These are phyloP conservation scores for Gossypium schwendimanii DNA, from an alignment of 441 rosid species.

Conservation along the genomic window DNA sequence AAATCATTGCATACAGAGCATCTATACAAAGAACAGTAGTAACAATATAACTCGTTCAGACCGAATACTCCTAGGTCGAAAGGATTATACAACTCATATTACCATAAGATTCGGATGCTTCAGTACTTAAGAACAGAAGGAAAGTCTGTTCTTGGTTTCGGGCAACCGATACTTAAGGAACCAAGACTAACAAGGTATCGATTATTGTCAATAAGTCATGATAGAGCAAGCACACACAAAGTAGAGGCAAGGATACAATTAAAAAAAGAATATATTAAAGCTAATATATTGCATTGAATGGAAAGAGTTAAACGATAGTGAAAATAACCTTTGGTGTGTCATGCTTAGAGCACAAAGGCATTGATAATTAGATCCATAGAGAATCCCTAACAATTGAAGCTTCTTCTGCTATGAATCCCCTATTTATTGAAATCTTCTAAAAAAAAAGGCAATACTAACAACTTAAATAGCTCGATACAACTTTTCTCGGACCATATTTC, in stretches of 20 bases:
- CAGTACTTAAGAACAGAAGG: not conserved
- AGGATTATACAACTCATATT: not conserved
- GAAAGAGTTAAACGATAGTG: not conserved
- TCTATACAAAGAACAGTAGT: not conserved
- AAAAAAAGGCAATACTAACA: not conserved
- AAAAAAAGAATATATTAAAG: not conserved
- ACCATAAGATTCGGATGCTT: not conserved
- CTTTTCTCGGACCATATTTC: not conserved
- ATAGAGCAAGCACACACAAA: not conserved
- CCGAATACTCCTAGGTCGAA: not conserved
- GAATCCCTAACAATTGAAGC: not conserved
- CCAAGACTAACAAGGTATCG: not conserved
- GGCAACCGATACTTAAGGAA: not conserved
- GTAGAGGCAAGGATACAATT: not conserved
- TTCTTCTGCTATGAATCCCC: not conserved
- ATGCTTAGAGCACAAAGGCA: not conserved
- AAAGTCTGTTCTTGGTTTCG: not conserved
- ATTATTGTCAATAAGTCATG: not conserved
- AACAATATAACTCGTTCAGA: not conserved
- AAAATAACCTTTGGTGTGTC: not conserved
- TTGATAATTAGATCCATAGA: not conserved
- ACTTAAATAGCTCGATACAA: not conserved
- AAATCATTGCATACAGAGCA: not conserved
- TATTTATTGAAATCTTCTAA: not conserved
- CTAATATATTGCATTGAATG: not conserved